phyloP scores from a whole-genome alignment of 2,329 filamentous ascomycete species.

The Lasiodiplodia gonubiensis region DNA sequence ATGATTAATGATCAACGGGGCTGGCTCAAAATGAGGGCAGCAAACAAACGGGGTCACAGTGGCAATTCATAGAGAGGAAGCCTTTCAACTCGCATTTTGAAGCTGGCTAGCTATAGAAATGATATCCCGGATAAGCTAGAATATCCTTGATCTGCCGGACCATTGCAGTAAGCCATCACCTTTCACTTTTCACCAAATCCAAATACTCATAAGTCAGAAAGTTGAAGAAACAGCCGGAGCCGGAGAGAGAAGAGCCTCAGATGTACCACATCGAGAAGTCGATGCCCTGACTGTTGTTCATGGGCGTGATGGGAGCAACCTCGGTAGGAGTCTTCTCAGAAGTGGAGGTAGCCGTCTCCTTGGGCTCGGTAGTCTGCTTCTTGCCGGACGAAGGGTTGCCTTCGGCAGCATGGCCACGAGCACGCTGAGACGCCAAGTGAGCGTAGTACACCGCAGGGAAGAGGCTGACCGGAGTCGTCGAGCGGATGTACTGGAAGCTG shows the following conservation, averaged over 20 bases:
- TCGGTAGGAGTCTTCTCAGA: slow-evolving; percentile 40
- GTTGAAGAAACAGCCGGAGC: background rate
- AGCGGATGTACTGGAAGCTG: slow-evolving; percentile 90
- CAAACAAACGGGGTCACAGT: background rate
- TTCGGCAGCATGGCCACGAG: slow-evolving; percentile 65
- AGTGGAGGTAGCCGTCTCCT: slow-evolving; percentile 38
- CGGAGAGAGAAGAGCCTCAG: slow-evolving; percentile 36
- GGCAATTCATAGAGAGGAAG: background rate
- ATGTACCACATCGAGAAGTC: slow-evolving; percentile 58
- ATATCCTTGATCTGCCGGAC: background rate
- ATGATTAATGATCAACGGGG: too few relatives aligned
- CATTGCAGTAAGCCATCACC: background rate
- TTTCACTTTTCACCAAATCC: background rate
- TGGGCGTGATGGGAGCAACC: slow-evolving; percentile 48
- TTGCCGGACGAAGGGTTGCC: slow-evolving; percentile 17
- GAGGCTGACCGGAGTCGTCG: slow-evolving; percentile 88
- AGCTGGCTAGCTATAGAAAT: background rate
- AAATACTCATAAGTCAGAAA: background rate
- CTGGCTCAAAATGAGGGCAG: background rate
- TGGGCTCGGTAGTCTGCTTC: slow-evolving; percentile 30
- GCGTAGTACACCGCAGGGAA: slow-evolving; percentile 95
- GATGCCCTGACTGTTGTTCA: slow-evolving; percentile 49
- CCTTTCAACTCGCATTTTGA: background rate
- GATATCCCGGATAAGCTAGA: background rate
- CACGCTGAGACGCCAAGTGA: slow-evolving; percentile 83